phyloP scores from a whole-genome alignment of 176 grass and related monocot species.

The Puccinellia tenuiflora region DNA sequence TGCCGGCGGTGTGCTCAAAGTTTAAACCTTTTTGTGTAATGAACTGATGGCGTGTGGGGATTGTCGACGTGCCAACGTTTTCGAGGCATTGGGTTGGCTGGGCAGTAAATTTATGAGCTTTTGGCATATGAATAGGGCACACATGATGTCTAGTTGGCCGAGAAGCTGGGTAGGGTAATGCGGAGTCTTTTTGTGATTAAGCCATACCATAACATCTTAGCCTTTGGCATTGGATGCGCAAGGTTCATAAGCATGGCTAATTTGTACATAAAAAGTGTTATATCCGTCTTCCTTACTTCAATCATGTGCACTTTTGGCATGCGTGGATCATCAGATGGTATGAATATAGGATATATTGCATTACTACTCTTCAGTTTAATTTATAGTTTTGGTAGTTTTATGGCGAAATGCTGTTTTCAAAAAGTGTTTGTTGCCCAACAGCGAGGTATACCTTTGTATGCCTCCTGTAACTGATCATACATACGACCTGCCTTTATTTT shows the following conservation, averaged over 20 bases:
- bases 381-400: not conserved
- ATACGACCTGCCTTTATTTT: not conserved
- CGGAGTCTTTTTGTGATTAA: not conserved
- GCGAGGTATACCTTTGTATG: not conserved
- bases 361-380: not conserved
- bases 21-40: not conserved
- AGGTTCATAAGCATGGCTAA: not conserved
- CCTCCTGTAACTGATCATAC: not conserved
- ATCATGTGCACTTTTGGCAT: not conserved
- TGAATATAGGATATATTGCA: not conserved
- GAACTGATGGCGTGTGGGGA: not conserved
- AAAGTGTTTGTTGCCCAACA: not conserved
- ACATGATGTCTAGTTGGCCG: not conserved
- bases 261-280: not conserved
- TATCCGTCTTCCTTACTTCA: not conserved
- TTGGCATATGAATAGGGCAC: not conserved
- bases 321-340: not conserved
- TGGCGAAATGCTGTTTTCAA: constrained; percentile 5
- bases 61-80: not conserved
- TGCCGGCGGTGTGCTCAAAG: not conserved
- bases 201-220: not conserved
- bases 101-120: constrained; percentile 14
- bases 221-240: not conserved
- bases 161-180: not conserved
- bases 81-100: not conserved